Base-by-base conservation (phyloP, 1,284 basidiomycete genomes). In the Peniophora sp. region DNA sequence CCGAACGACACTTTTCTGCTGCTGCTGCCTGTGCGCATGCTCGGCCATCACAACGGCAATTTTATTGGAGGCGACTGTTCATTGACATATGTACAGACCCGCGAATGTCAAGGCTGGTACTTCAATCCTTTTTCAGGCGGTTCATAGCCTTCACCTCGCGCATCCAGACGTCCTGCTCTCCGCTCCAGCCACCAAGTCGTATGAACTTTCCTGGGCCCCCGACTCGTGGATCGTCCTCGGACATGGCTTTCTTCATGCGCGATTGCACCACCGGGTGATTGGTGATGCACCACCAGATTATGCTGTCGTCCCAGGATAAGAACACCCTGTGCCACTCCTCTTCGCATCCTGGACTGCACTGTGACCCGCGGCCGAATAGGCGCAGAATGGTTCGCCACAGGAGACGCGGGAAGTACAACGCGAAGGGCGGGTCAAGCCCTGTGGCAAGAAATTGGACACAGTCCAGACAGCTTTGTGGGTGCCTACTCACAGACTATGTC, bases 381-480 rank as follows among this genome's bases (percentile, higher is more conserved):
- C 82, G 77, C 52, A 66, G 59, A 24, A 81, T 58, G 0, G 82
- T 83, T 45, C 82, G 72, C 49, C 66, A 52, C 51, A 74, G 55
- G 19, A 84, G 56, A 16, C 82, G 75, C 38, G 80, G 77, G 51
- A 85, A 72, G 64, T 82, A 84, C 16, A 77, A 63, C 8, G 64
- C 23, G 44, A 85, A 66, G 9, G 83, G 83, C 16, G 81, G 80
- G 58, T 84, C 80, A 20, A 85, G 67, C 83, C 81, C 81, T 84
- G 52, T 36, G 34, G 19, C 22, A 38, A 22, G 32, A 24, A 27
- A 19, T 27, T 23, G 11, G 34, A 36, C 50, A 20, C 24, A 12
- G 24, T 12, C 11, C 24, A 10, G 24, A 39, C 20, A 49, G n/a
- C 16, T 25, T 23, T 24, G 39, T 41, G 19, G 35, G 14, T 38